A percentile compares a stretch with the other conserved stretches of the same genome.
Conservation (phyloP, 148 eudicot genomes). For the Dianthus caryophyllus region DNA sequence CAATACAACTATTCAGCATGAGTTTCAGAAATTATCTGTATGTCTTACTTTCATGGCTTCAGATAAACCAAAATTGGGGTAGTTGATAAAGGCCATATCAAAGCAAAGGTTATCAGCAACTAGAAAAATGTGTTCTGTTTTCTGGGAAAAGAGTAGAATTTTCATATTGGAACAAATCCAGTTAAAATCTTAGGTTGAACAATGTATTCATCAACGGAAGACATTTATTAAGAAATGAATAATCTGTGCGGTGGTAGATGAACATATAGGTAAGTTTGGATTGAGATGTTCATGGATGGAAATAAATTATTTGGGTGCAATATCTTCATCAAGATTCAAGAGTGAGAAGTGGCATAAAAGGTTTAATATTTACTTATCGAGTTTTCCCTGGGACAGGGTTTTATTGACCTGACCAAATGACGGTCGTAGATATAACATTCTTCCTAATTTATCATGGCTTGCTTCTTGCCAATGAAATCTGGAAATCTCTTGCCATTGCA, state of each 20-base stretch:
- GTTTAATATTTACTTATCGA: neutral
- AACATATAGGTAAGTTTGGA: neutral
- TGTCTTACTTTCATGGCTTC: no score
- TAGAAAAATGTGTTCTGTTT: neutral
- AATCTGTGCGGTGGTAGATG: neutral
- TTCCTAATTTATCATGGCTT: neutral
- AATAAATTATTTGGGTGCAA: neutral
- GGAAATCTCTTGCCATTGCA: neutral
- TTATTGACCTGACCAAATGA: neutral
- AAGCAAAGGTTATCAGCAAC: neutral
- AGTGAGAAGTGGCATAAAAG: neutral
- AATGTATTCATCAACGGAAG: neutral
- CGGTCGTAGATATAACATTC: neutral
- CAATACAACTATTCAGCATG: no score
- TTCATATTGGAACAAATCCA: neutral
- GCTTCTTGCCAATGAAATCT: constrained; percentile 6
- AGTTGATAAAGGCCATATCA: no score
- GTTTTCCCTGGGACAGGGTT: neutral
- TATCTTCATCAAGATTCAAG: neutral
- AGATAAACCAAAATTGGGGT: no score
- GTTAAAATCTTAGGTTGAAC: neutral
- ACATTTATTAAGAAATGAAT: neutral
- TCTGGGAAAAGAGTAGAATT: constrained; percentile 5
- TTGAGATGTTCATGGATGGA: constrained; percentile 1
- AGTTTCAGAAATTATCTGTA: no score